Evolutionary conservation across 2,329 filamentous ascomycete species (phyloP).

Genomic region (Monilinia fructigena): DNA sequence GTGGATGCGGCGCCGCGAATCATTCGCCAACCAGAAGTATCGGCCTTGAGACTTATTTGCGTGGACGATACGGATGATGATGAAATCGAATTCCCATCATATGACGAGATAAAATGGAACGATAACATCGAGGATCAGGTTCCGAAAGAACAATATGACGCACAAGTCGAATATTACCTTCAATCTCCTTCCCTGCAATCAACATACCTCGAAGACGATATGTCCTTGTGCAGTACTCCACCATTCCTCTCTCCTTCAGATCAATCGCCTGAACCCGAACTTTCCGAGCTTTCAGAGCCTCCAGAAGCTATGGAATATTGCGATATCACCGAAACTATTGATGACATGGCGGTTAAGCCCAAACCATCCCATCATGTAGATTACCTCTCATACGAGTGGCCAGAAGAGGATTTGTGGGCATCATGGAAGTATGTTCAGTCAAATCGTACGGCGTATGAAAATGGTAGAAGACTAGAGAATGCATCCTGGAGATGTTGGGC

Average conservation of each 20-base stretch:
- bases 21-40: slow-evolving; percentile 20
- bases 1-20: slow-evolving; percentile 14
- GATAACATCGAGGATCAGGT: slow-evolving; percentile 10
- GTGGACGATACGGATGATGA: slow-evolving; percentile 82
- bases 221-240: slow-evolving; percentile 54
- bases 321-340: slow-evolving; percentile 41
- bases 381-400: slow-evolving; percentile 93
- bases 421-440: slow-evolving; percentile 93
- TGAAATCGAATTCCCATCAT: slow-evolving; percentile 46
- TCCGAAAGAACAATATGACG: slow-evolving; percentile 36
- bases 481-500: slow-evolving; percentile 97
- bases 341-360: slow-evolving; percentile 55
- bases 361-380: slow-evolving; percentile 78
- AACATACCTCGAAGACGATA: slow-evolving; percentile 39
- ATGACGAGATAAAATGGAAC: slow-evolving; percentile 38
- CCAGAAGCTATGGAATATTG: slow-evolving; percentile 2
- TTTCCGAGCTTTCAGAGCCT: slow-evolving; percentile 2
- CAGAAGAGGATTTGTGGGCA: slow-evolving; percentile 94
- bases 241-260: slow-evolving; percentile 53
- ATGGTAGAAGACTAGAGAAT: slow-evolving; percentile 83
- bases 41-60: not conserved
- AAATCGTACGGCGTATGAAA: slow-evolving; percentile 74
- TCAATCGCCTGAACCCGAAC: slow-evolving; percentile 45
- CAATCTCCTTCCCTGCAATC: slow-evolving; percentile 59
- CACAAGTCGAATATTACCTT: slow-evolving; percentile 46